These are phyloP conservation scores for Phytophthora sansomeana DNA, from an alignment of 352 stramenopile genomes.

Conservation along the genomic window DNA sequence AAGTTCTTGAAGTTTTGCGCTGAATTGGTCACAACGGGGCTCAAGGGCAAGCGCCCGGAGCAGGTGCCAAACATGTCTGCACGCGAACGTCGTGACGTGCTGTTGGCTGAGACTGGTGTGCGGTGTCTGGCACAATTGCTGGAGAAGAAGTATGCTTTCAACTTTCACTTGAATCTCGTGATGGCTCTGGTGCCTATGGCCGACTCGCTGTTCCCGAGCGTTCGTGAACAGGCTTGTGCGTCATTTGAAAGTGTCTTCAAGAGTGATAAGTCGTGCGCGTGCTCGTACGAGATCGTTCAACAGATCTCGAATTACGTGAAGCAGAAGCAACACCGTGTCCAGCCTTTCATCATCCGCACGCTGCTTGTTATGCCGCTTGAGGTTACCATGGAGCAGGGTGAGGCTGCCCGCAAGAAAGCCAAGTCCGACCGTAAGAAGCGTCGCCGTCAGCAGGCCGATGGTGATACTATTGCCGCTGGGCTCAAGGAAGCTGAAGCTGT, in stretches of 20 bases:
- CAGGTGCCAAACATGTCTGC: conserved; percentile 44
- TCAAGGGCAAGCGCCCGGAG: conserved; percentile 63
- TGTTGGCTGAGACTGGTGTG: conserved; percentile 70
- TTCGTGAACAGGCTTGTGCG: conserved; percentile 65
- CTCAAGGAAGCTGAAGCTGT: conserved; percentile 96
- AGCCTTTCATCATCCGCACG: conserved; percentile 77
- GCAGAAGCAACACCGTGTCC: conserved; percentile 85
- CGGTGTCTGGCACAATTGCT: conserved; percentile 83
- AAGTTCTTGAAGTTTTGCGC: conserved; percentile 83
- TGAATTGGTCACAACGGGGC: conserved; percentile 61
- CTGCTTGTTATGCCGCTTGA: conserved; percentile 84
- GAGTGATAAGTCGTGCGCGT: conserved; percentile 72
- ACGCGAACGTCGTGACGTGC: conserved; percentile 53
- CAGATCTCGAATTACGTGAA: conserved; percentile 88
- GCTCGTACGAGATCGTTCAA: conserved; percentile 80
- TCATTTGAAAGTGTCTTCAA: conserved; percentile 82
- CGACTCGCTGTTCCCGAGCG: conserved; percentile 61
- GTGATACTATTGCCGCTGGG: conserved; percentile 89
- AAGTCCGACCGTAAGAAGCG: conserved; percentile 89
- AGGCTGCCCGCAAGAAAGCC: conserved; percentile 77
- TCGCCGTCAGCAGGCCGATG: conserved; percentile 73
- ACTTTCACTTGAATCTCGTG: conserved; percentile 89
- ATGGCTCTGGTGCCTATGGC: conserved; percentile 83
- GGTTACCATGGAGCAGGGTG: conserved; percentile 88
- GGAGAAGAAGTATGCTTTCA: conserved; percentile 88